Percentiles rank a stretch among this genome's conserved stretches.
These are phyloP conservation scores for Exserohilum turcica DNA, from an alignment of 2,329 filamentous ascomycete species.

Conservation along the genomic window DNA sequence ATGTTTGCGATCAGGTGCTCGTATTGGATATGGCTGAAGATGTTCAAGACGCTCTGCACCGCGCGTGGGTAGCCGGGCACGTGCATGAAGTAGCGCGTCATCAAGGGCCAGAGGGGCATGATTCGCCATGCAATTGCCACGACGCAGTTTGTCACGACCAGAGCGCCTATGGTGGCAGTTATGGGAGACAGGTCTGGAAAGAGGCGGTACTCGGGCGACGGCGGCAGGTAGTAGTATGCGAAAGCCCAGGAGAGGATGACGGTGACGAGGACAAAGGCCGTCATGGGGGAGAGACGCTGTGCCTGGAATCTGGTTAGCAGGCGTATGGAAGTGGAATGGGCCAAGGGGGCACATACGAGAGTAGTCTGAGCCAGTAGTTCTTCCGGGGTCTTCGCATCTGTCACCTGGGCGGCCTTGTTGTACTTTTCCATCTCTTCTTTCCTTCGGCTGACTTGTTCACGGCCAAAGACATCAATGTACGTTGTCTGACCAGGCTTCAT, in stretches of 20 bases:
- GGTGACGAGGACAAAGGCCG: slow-evolving; percentile 39
- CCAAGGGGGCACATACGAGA: slow-evolving; percentile 30
- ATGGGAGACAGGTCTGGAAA: slow-evolving; percentile 42
- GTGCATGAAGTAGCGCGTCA: slow-evolving; percentile 66
- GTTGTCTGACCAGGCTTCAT: slow-evolving; percentile 45
- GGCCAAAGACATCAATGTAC: slow-evolving; percentile 42
- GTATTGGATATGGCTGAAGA: slow-evolving; percentile 71
- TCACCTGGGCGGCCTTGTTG: slow-evolving; percentile 25
- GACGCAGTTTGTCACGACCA: slow-evolving; percentile 65
- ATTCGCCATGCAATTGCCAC: slow-evolving; percentile 66
- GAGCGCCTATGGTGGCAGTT: slow-evolving; percentile 58
- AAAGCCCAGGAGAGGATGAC: slow-evolving; percentile 32
- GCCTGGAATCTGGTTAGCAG: slow-evolving; percentile 21
- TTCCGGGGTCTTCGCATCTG: slow-evolving; percentile 30
- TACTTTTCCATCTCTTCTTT: slow-evolving; percentile 39
- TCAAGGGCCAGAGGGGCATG: slow-evolving; percentile 66
- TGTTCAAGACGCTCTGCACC: slow-evolving; percentile 64
- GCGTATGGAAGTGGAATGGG: neutral
- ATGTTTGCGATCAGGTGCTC: slow-evolving; percentile 67
- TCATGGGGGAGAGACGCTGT: slow-evolving; percentile 46
- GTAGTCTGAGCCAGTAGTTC: slow-evolving; percentile 42
- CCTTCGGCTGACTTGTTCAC: slow-evolving; percentile 37
- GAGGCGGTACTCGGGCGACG: slow-evolving; percentile 37
- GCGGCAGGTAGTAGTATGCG: slow-evolving; percentile 42
- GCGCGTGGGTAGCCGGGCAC: slow-evolving; percentile 63